phyloP scores from a whole-genome alignment of 208 protist genomes.

The Angomonas deanei region DNA sequence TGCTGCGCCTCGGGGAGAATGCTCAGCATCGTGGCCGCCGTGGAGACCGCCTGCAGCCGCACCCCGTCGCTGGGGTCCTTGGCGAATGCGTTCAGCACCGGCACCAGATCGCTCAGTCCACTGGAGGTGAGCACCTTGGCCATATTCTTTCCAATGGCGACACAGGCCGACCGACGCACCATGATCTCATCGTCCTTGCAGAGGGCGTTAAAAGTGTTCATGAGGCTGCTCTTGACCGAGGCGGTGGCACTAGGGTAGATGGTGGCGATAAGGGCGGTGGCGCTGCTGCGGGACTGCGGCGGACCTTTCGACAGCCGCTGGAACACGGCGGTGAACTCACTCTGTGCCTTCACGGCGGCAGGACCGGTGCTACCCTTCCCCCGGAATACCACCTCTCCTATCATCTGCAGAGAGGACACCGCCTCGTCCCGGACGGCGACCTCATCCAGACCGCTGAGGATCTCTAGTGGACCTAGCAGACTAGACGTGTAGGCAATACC shows the following conservation, averaged over 20 bases:
- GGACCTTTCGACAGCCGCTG: slow-evolving; percentile 87
- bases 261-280: slow-evolving; percentile 90
- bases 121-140: slow-evolving; percentile 53
- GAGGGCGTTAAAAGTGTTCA: slow-evolving; percentile 68
- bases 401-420: slow-evolving; percentile 69
- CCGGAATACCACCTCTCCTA: slow-evolving; percentile 66
- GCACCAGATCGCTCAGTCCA: slow-evolving; percentile 81
- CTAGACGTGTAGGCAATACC: slow-evolving; percentile 86
- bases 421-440: slow-evolving; percentile 96
- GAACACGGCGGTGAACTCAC: slow-evolving; percentile 84
- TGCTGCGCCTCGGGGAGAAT: slow-evolving; percentile 80
- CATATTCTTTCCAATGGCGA: slow-evolving; percentile 85
- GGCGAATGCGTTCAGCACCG: slow-evolving; percentile 83
- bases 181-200: slow-evolving; percentile 97
- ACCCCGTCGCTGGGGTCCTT: slow-evolving; percentile 96
- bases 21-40: slow-evolving; percentile 81
- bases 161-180: slow-evolving; percentile 93
- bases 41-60: slow-evolving; percentile 93
- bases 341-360: slow-evolving; percentile 43
- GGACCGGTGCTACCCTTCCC: slow-evolving; percentile 12
- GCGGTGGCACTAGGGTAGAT: slow-evolving; percentile 73
- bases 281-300: slow-evolving; percentile 94
- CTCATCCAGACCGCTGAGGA: slow-evolving; percentile 96
- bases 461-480: slow-evolving; percentile 94
- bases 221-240: slow-evolving; percentile 50